Conservation (phyloP, 148 eudicot species). For the Spergularia marina region DNA sequence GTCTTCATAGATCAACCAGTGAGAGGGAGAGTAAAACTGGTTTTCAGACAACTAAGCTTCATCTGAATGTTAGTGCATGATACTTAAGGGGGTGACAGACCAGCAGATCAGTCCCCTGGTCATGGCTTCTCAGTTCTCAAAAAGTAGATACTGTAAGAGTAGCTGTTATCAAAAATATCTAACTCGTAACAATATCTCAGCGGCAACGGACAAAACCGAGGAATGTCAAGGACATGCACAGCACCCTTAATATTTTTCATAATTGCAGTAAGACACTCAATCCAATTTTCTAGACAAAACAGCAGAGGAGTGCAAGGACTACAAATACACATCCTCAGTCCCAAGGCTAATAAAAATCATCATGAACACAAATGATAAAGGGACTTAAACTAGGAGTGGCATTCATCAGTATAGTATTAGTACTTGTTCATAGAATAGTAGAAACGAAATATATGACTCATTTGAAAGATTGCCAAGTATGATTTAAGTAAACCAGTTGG, state of each 20-base stretch:
- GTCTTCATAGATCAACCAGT: background rate
- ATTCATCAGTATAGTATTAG: background rate
- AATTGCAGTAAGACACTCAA: background rate
- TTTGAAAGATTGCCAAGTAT: background rate
- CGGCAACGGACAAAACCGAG: background rate
- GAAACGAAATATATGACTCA: background rate
- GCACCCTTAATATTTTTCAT: background rate
- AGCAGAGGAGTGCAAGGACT: background rate
- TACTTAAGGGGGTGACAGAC: background rate
- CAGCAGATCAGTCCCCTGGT: background rate
- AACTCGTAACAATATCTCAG: background rate
- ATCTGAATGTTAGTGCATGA: background rate
- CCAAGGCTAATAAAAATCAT: too few relatives aligned
- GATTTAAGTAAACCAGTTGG: constrained; percentile 1
- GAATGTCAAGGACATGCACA: background rate
- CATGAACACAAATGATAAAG: too few relatives aligned
- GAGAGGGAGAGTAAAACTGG: background rate
- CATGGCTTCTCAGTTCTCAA: background rate
- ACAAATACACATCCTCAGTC: too few relatives aligned
- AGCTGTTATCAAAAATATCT: background rate
- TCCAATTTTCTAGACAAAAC: background rate
- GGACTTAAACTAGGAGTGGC: too few relatives aligned
- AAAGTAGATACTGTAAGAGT: background rate
- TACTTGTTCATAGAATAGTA: background rate
- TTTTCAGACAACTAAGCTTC: constrained; percentile 10